Evolutionary conservation across 164 flowering plant species (phyloP).

Genomic region (Vitis rupestris): DNA sequence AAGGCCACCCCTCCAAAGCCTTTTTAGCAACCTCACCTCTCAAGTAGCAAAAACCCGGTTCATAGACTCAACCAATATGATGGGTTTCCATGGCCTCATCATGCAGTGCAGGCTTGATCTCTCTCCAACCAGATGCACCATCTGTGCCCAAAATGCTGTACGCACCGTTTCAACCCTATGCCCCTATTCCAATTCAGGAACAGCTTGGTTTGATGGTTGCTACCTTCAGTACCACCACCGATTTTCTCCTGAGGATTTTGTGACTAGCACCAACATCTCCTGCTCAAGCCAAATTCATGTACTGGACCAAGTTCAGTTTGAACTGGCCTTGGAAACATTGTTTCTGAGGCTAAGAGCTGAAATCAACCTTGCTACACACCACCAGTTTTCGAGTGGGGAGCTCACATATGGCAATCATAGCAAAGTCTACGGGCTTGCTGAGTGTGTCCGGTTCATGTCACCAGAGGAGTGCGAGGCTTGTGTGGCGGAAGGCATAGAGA

Average conservation of each 20-base stretch:
- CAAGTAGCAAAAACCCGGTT: slow-evolving; percentile 9
- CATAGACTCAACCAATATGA: background rate
- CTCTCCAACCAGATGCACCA: slow-evolving; percentile 6
- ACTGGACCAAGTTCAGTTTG: slow-evolving; percentile 5
- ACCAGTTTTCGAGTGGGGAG: slow-evolving; percentile 5
- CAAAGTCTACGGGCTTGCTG: slow-evolving; percentile 13
- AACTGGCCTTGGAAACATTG: slow-evolving; percentile 5
- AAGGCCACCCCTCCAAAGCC: background rate
- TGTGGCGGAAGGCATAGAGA: slow-evolving; percentile 2
- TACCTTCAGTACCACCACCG: slow-evolving; percentile 14
- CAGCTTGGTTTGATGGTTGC: slow-evolving; percentile 26
- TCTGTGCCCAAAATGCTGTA: slow-evolving; percentile 5
- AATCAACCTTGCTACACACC: background rate
- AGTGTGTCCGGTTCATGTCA: slow-evolving; percentile 9
- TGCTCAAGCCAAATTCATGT: slow-evolving; percentile 3
- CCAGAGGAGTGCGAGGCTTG: slow-evolving; percentile 12
- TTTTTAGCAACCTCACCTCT: slow-evolving; percentile 1
- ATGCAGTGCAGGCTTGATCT: slow-evolving; percentile 20
- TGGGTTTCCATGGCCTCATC: slow-evolving; percentile 1
- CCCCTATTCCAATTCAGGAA: slow-evolving; percentile 4
- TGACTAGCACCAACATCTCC: background rate
- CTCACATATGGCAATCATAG: slow-evolving; percentile 4
- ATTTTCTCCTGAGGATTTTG: background rate
- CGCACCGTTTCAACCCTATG: slow-evolving; percentile 1
- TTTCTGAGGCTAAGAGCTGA: slow-evolving; percentile 11